These are phyloP conservation scores for Chalaropsis ovoidea DNA, from an alignment of 2,329 filamentous ascomycete species.

Conservation along the genomic window DNA sequence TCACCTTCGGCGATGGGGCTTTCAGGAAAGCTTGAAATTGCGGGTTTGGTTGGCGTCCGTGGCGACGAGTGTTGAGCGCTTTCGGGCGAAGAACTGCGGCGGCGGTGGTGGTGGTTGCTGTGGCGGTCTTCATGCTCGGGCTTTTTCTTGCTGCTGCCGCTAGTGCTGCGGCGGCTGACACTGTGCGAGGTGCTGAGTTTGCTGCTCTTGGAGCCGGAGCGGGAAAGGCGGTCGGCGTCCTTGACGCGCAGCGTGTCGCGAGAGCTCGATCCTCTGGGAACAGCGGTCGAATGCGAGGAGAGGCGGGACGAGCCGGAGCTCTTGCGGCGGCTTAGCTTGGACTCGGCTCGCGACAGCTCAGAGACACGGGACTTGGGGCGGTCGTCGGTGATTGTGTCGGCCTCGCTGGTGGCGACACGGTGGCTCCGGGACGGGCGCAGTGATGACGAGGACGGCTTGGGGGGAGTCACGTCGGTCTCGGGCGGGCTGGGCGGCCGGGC, in stretches of 20 bases:
- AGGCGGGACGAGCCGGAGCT: slow-evolving; percentile 43
- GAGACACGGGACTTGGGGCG: slow-evolving; percentile 40
- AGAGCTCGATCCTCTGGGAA: slow-evolving; percentile 28
- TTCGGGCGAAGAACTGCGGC: slow-evolving; percentile 35
- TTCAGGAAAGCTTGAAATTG: slow-evolving; percentile 33
- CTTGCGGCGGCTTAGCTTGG: slow-evolving; percentile 34
- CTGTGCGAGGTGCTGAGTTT: slow-evolving; percentile 26
- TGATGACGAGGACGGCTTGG: slow-evolving; percentile 13
- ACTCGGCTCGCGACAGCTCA: slow-evolving; percentile 37
- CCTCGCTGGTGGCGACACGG: slow-evolving; percentile 19
- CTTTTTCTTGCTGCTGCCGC: slow-evolving; percentile 32
- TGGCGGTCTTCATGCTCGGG: slow-evolving; percentile 39
- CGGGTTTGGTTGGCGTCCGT: slow-evolving; percentile 48
- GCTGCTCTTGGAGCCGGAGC: slow-evolving; percentile 30
- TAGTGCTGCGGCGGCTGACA: slow-evolving; percentile 20
- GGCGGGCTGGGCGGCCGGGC: slow-evolving; percentile 52
- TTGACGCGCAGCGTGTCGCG: slow-evolving; percentile 27
- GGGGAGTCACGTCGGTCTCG: slow-evolving; percentile 49
- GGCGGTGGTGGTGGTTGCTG: slow-evolving; percentile 35
- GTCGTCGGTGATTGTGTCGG: slow-evolving; percentile 26
- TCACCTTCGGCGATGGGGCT: slow-evolving; percentile 24
- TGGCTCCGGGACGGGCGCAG: slow-evolving; percentile 21
- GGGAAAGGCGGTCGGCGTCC: slow-evolving; percentile 26
- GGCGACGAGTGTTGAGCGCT: slow-evolving; percentile 48
- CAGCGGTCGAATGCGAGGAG: slow-evolving; percentile 49